Percentiles rank a stretch among this genome's conserved stretches.
phyloP scores from a whole-genome alignment of 768 basidiomycete species.

The Leccinum imitatum region DNA sequence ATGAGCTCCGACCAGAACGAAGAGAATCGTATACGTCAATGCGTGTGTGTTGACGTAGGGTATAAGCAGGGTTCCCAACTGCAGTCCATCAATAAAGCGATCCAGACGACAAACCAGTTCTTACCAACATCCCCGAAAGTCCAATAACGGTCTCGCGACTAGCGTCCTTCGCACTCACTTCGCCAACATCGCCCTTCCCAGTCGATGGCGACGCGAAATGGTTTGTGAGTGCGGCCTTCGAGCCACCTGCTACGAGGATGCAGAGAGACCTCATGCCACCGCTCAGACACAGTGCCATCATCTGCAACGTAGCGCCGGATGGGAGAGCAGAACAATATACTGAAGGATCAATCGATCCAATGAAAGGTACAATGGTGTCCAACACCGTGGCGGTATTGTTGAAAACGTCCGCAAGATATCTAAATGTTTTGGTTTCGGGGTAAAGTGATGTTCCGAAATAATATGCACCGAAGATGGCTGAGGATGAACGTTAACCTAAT shows the following conservation, averaged over 20 bases:
- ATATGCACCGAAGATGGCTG: conserved; percentile 65
- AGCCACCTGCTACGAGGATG: conserved; percentile 63
- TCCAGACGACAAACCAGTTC: conserved; percentile 14
- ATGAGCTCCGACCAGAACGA: conserved; percentile 52
- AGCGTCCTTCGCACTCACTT: conserved; percentile 69
- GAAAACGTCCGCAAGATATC: conserved; percentile 63
- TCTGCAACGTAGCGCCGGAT: conserved; percentile 37
- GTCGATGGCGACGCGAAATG: conserved; percentile 57
- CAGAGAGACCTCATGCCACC: conserved; percentile 60
- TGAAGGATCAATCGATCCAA: conserved; percentile 35
- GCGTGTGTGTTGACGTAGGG: conserved; percentile 49
- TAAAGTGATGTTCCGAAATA: conserved; percentile 61
- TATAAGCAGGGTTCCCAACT: conserved; percentile 63
- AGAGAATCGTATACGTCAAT: conserved; percentile 51
- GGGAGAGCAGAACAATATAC: conserved; percentile 34
- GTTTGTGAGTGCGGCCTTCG: conserved; percentile 65
- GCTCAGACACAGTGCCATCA: conserved; percentile 54
- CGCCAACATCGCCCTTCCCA: conserved; percentile 63
- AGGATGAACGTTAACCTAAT: background rate
- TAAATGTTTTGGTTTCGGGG: conserved; percentile 70
- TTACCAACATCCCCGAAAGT: conserved; percentile 64
- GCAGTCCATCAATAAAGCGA: conserved; percentile 2
- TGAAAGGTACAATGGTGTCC: conserved; percentile 58
- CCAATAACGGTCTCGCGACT: conserved; percentile 72
- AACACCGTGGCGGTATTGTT: conserved; percentile 61